Evolutionary conservation across 1,284 basidiomycete species (phyloP), one percentile per base, ranked within the genome.

Genomic region (Cryptococcus maquisensis): DNA sequence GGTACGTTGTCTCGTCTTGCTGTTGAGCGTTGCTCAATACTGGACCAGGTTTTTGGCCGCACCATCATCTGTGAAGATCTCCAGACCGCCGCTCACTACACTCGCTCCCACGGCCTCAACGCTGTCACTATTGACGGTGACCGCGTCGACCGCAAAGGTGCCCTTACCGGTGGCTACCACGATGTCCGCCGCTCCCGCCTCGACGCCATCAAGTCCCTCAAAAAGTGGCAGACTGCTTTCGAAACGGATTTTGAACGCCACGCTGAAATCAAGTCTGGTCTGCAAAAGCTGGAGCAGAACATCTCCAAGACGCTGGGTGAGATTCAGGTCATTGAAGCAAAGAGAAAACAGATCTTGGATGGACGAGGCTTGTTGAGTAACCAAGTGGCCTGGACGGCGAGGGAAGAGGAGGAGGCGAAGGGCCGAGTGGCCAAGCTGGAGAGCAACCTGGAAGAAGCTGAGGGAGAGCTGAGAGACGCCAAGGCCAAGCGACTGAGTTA

Each of bases 101-200:
- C 95, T 47, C 88, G 95, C 69, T 89, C 86, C 65, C 92, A 98
- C 71, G 86, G 86, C 4, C 86, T 98, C 69, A 98, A 96, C 75
- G 94, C 92, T 9, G 97, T 98, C 74, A 98, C 96, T 4, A 82
- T 97, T 41, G 94, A 97, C 62, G 96, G 96, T 51, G 96, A 99
- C 80, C 93, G 93, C 68, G 93, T 96, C 41, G 95, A 98, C 73
- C 85, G 94, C 52, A 97, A 95, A 72, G 96, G 96, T 64, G 86
- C 94, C 0, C 77, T 98, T 39, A 96, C 93, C 0, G 96, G 96
- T 63, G 96, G 96, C 3, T 98, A 89, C 76, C 90, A 98, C 74
- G 95, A 98, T 73, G 81, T 92, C 21, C 84, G 89, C 6, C 82
- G 90, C 40, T 95, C 91, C 5, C 84, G 95, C 10, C 85, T 98